Conservation (phyloP, 306 rosid genomes). For the Glycine latifolia region DNA sequence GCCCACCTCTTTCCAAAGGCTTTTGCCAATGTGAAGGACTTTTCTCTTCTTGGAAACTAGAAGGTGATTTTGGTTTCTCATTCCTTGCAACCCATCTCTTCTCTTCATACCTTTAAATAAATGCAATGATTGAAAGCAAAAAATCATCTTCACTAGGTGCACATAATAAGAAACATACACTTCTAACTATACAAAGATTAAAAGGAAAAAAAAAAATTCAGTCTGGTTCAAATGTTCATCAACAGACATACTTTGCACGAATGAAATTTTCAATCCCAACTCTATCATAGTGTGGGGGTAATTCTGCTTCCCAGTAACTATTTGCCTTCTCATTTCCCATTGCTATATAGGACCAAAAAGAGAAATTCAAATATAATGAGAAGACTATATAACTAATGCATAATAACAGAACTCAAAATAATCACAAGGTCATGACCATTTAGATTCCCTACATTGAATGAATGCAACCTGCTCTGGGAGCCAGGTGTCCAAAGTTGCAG, state of each 20-base stretch:
- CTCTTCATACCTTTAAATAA: slow-evolving; percentile 86
- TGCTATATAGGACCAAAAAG: slow-evolving; percentile 58
- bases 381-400: slow-evolving; percentile 38
- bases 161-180: slow-evolving; percentile 32
- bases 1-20: slow-evolving; percentile 70
- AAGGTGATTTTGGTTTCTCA: slow-evolving; percentile 74
- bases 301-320: slow-evolving; percentile 96
- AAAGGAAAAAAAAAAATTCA: neutral
- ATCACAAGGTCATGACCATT: slow-evolving; percentile 26
- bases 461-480: slow-evolving; percentile 99
- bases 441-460: slow-evolving; percentile 78
- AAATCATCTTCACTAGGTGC: slow-evolving; percentile 27
- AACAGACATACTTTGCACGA: slow-evolving; percentile 91
- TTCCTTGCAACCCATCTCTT: slow-evolving; percentile 90
- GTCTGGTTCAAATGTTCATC: slow-evolving; percentile 45
- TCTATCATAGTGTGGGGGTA: slow-evolving; percentile 95
- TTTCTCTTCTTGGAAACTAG: slow-evolving; percentile 73
- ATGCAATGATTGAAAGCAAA: slow-evolving; percentile 42
- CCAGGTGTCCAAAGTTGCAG: slow-evolving; percentile 99
- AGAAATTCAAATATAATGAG: slow-evolving; percentile 48
- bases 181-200: slow-evolving; percentile 32
- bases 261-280: slow-evolving; percentile 99
- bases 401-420: slow-evolving; percentile 37
- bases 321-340: slow-evolving; percentile 99
- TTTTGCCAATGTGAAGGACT: slow-evolving; percentile 69